A percentile compares a stretch with the other conserved stretches of the same genome.
phyloP scores from a whole-genome alignment of 345 rosid species.

The sweet orange (Citrus sinensis) region DNA sequence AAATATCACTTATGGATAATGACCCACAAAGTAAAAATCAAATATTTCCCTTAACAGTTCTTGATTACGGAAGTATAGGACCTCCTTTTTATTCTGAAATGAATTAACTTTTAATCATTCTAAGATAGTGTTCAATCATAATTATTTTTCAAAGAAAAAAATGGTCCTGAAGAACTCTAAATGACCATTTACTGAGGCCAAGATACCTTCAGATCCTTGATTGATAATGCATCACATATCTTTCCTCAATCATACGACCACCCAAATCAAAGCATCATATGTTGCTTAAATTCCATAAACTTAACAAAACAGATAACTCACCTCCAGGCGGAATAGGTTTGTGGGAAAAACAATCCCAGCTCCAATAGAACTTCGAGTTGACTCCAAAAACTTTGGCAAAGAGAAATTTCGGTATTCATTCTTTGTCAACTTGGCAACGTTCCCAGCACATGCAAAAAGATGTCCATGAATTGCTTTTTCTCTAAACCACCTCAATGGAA shows the following conservation, averaged over 20 bases:
- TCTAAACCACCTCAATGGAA: slow-evolving; percentile 75
- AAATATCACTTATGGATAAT: background rate
- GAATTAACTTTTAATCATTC: background rate
- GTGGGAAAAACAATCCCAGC: slow-evolving; percentile 84
- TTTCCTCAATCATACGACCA: background rate
- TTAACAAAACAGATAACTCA: slow-evolving; percentile 24
- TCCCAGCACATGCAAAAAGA: slow-evolving; percentile 84
- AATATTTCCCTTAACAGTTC: background rate
- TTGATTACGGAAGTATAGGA: background rate
- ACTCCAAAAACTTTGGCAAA: slow-evolving; percentile 48
- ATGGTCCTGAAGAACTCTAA: background rate
- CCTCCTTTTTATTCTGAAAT: too few relatives aligned
- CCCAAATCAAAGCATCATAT: background rate
- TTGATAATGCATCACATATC: background rate
- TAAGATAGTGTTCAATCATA: background rate
- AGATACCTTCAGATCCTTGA: background rate
- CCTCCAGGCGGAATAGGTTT: slow-evolving; percentile 84
- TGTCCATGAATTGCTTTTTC: slow-evolving; percentile 91
- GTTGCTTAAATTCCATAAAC: background rate
- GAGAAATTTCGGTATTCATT: slow-evolving; percentile 58
- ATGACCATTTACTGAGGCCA: background rate
- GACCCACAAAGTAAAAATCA: background rate
- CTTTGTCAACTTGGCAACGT: slow-evolving; percentile 64
- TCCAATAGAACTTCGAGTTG: slow-evolving; percentile 77
- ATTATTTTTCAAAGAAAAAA: background rate